Evolutionary conservation across 257 asterid species (phyloP).

Genomic region (Voacanga thouarsii): DNA sequence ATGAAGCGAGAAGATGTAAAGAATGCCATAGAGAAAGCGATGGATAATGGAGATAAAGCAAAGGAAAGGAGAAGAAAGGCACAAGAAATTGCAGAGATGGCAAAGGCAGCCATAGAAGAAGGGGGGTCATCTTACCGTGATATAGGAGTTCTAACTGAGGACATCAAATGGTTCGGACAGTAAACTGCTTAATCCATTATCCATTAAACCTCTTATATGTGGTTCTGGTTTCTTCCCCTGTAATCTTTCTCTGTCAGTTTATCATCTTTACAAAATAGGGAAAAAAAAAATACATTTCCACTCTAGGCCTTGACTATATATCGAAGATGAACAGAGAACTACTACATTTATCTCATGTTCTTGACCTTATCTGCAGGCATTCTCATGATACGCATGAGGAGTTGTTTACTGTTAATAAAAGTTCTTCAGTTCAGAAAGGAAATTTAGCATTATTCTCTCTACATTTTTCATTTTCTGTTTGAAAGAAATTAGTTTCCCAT

Average conservation of each 20-base stretch:
- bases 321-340: not conserved
- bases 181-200: not conserved
- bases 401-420: no score
- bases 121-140: constrained; percentile 51
- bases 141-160: constrained; percentile 40
- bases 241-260: not conserved
- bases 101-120: constrained; percentile 34
- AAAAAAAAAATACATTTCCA: not conserved
- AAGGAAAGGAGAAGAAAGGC: constrained; percentile 39
- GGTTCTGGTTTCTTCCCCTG: not conserved
- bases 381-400: no score
- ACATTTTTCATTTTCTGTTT: not conserved
- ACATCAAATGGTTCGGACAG: constrained; percentile 21
- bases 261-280: not conserved
- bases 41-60: constrained; percentile 45
- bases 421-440: no score
- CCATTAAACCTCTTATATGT: not conserved
- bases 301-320: not conserved
- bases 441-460: no score
- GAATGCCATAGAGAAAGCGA: constrained; percentile 37
- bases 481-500: not conserved
- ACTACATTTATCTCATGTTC: no score
- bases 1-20: constrained; percentile 44
- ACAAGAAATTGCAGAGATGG: constrained; percentile 32
- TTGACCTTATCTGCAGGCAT: no score